Evolutionary conservation across 2,329 filamentous ascomycete genomes (phyloP).

Genomic region (Pseudogymnoascus sp.): DNA sequence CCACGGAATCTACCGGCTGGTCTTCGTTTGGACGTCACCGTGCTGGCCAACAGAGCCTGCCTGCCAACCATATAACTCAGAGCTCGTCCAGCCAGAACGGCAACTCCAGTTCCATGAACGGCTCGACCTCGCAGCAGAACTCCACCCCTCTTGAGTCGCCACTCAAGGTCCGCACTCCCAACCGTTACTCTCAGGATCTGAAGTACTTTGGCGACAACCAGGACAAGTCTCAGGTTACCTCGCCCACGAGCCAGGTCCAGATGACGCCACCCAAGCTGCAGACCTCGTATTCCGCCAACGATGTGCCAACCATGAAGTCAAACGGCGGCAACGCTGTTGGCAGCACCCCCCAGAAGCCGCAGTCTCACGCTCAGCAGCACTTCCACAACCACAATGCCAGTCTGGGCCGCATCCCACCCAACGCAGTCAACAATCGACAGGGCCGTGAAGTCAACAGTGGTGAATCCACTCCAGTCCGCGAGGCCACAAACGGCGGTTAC

Average conservation of each 20-base stretch:
- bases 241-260: slow-evolving; percentile 46
- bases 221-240: slow-evolving; percentile 22
- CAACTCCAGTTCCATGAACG: slow-evolving; percentile 30
- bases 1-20: slow-evolving; percentile 43
- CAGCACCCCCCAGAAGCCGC: slow-evolving; percentile 31
- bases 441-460: slow-evolving; percentile 60
- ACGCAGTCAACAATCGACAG: slow-evolving; percentile 59
- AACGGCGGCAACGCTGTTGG: slow-evolving; percentile 21
- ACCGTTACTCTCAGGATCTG: slow-evolving; percentile 53
- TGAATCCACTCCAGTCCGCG: slow-evolving; percentile 26
- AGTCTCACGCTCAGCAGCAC: slow-evolving; percentile 53
- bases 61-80: slow-evolving; percentile 21
- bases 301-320: slow-evolving; percentile 74
- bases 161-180: slow-evolving; percentile 41
- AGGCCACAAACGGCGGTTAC: slow-evolving; percentile 42
- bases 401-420: slow-evolving; percentile 69
- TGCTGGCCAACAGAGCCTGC: slow-evolving; percentile 37
- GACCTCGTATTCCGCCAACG: slow-evolving; percentile 83
- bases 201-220: slow-evolving; percentile 36
- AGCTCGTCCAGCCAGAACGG: slow-evolving; percentile 26
- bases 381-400: slow-evolving; percentile 71
- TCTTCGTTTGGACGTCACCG: slow-evolving; percentile 28
- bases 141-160: slow-evolving; percentile 38
- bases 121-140: slow-evolving; percentile 29
- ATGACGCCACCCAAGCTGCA: slow-evolving; percentile 68